phyloP scores from a whole-genome alignment of 805 yeast species.

The Scheffersomyces stipitis region DNA sequence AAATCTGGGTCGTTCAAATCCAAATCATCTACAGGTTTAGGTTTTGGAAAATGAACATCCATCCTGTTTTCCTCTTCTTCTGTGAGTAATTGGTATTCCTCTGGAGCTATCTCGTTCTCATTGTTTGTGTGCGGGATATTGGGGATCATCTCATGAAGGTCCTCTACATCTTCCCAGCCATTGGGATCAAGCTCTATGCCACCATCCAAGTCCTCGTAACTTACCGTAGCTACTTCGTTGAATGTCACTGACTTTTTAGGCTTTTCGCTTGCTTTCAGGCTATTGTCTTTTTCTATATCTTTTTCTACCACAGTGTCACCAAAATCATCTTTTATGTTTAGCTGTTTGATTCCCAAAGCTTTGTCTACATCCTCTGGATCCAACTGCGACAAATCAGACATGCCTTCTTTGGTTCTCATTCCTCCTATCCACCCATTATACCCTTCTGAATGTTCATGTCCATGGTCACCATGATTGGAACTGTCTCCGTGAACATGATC shows the following conservation, averaged over 20 bases:
- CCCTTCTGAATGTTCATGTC: conserved; percentile 39
- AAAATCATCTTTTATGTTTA: conserved; percentile 12
- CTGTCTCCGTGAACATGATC: neutral
- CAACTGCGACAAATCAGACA: conserved; percentile 29
- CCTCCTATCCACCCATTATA: conserved; percentile 43
- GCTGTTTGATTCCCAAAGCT: conserved; percentile 32
- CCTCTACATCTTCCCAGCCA: conserved; percentile 53
- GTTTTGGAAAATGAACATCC: conserved; percentile 67
- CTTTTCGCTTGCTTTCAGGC: conserved; percentile 5
- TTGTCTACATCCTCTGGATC: conserved; percentile 36
- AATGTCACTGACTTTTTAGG: conserved; percentile 31
- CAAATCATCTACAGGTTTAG: conserved; percentile 34
- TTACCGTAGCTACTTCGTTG: conserved; percentile 25
- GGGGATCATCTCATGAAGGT: conserved; percentile 53
- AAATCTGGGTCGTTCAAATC: conserved; percentile 80
- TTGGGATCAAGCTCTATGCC: conserved; percentile 26
- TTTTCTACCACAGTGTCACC: conserved; percentile 20
- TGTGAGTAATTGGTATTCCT: conserved; percentile 36
- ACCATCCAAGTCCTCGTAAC: conserved; percentile 27
- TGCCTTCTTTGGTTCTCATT: conserved; percentile 36
- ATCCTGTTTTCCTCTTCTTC: conserved; percentile 37
- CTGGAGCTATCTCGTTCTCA: conserved; percentile 38
- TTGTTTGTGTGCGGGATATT: conserved; percentile 30
- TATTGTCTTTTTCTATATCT: conserved; percentile 4
- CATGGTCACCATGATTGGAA: conserved; percentile 13